Percentiles rank a stretch among this genome's conserved stretches.
phyloP scores from a whole-genome alignment of 768 basidiomycete genomes.

The Boletus reticulatus region DNA sequence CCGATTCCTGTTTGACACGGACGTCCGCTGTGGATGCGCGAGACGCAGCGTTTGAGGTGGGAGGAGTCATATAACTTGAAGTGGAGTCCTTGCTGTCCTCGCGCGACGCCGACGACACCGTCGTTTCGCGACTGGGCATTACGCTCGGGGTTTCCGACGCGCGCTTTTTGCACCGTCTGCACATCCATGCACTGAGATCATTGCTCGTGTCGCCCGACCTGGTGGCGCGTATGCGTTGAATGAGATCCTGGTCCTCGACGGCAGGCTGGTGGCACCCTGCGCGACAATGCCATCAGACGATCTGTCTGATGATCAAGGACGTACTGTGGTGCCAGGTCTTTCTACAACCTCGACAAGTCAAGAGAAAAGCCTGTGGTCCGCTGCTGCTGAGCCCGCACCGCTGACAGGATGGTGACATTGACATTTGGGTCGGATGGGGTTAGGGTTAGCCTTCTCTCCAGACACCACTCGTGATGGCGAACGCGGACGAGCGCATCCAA shows the following conservation, averaged over 20 bases:
- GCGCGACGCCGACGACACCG: conserved; percentile 5
- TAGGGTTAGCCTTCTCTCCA: conserved; percentile 20
- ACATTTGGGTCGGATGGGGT: conserved; percentile 4
- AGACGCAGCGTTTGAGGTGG: neutral
- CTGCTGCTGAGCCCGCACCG: conserved; percentile 27
- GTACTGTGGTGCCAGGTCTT: conserved; percentile 36
- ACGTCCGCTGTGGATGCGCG: neutral
- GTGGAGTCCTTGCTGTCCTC: neutral
- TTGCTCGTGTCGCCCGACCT: conserved; percentile 24
- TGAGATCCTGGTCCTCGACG: conserved; percentile 25
- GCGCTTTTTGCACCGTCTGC: conserved; percentile 31
- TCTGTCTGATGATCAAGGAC: neutral
- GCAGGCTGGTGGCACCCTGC: conserved; percentile 35
- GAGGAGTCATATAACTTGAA: neutral
- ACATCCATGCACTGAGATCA: conserved; percentile 26
- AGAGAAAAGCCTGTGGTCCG: conserved; percentile 29
- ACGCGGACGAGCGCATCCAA: conserved; percentile 56
- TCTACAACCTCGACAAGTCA: conserved; percentile 33
- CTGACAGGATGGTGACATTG: conserved; percentile 10
- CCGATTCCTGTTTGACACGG: conserved; percentile 8
- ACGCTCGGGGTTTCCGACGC: neutral
- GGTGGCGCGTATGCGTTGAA: conserved; percentile 22
- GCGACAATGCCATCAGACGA: neutral
- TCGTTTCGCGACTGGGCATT: conserved; percentile 4
- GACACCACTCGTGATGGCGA: conserved; percentile 43